These are phyloP conservation scores for Tricholoma bakamatsutake DNA, from an alignment of 768 basidiomycete species.

Conservation along the genomic window DNA sequence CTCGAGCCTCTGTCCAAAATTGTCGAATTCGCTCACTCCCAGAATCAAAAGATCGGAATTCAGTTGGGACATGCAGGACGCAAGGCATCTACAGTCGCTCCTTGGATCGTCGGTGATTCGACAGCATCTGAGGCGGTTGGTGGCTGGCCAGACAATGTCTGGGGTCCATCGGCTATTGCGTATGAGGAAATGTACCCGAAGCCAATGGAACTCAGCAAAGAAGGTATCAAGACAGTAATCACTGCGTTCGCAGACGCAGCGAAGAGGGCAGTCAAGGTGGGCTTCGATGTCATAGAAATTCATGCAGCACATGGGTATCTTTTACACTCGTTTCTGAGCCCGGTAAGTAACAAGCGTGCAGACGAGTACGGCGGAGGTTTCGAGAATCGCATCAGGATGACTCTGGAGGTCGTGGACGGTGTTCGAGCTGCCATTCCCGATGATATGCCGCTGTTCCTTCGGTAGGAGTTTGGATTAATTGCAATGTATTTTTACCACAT, in stretches of 20 bases:
- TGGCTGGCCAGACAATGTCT: constrained; percentile 50
- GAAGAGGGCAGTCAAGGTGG: constrained; percentile 49
- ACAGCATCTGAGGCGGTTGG: constrained; percentile 30
- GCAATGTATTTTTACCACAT: constrained; percentile 5
- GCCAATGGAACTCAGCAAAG: constrained; percentile 51
- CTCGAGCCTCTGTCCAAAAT: constrained; percentile 40
- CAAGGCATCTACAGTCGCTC: constrained; percentile 61
- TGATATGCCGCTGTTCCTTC: constrained; percentile 65
- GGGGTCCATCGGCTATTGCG: constrained; percentile 49
- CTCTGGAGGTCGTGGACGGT: constrained; percentile 58
- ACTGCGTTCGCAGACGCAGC: constrained; percentile 48
- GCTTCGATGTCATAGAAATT: constrained; percentile 57
- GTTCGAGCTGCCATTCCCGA: constrained; percentile 54
- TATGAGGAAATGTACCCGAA: constrained; percentile 36
- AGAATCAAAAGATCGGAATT: constrained; percentile 63
- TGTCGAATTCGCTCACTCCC: constrained; percentile 68
- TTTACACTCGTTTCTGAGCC: constrained; percentile 51
- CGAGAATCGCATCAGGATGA: constrained; percentile 61
- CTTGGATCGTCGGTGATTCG: constrained; percentile 43
- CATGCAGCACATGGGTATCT: constrained; percentile 65
- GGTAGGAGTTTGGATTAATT: constrained; percentile 31
- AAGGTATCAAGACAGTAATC: constrained; percentile 52
- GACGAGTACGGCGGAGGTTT: constrained; percentile 69
- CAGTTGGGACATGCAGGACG: constrained; percentile 78
- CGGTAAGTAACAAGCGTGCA: constrained; percentile 55